Base-by-base conservation (phyloP, 257 asterid species). In the Verbena officinalis region DNA sequence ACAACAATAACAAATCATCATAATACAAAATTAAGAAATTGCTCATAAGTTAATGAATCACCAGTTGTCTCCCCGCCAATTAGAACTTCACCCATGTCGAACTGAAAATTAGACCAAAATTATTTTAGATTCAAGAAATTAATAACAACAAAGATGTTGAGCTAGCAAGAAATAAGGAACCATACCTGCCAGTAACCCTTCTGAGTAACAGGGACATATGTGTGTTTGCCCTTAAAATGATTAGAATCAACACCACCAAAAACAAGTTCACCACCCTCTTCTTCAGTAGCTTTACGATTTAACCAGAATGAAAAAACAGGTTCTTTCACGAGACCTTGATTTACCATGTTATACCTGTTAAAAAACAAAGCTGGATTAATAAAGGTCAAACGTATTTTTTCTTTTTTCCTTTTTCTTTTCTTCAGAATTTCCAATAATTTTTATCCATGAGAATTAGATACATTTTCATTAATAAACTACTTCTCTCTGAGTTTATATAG, bases 171-270 rank as follows among this genome's bases (percentile, higher is more conserved):
- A 50, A 40, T 14, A 7, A 20, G 61, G 69, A 51, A 70, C 56
- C 3, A 4, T 31, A 88, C 97, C 96, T 91, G 97, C 97, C 97
- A 91, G 69, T 91, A 91, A 38, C 97, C 97, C 78, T 91, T 88
- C 59, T 67, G 87, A 44, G 96, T 82, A 34, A 91, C 95, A 38
- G 91, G 91, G 59, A 80, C 95, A 62, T 84, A 90, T 3, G 91
- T 83, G 73, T 88, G 97, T 63, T 85, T 76, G 16, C 97, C 97
- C 80, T 79, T 91, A 58, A 77, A 91, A 78, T 91, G 96, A 56
- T 69, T 74, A 4, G 95, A 70, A 77, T 91, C 93, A 61, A 88
- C 84, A n/a, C 97, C 97, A 58, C 97, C 97, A 60, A 91, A 86
- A 69, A 91, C 89, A 39, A 91, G 76, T 71, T 88, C 97, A 68